A percentile compares a stretch with the other conserved stretches of the same genome.
Conservation (phyloP, 2,329 filamentous ascomycete genomes). For the Colletotrichum sp. region DNA sequence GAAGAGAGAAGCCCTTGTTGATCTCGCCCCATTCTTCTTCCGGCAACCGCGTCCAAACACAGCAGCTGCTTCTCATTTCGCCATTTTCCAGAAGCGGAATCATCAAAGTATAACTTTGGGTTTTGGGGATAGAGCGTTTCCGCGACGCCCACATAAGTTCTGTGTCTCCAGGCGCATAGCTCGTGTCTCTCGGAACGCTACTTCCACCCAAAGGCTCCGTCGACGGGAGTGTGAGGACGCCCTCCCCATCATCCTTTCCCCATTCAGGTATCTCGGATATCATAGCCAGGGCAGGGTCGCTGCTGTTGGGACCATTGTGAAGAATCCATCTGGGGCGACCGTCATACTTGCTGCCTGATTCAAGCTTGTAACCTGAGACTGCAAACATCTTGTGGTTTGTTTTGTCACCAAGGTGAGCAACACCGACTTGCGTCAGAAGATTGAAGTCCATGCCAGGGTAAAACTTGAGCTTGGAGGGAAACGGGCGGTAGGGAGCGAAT, state of each 20-base stretch:
- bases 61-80: background rate
- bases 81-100: background rate
- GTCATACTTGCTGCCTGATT: background rate
- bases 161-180: background rate
- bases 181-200: background rate
- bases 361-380: background rate
- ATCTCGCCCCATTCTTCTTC: background rate
- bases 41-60: background rate
- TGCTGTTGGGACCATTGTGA: background rate
- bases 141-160: background rate
- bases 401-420: background rate
- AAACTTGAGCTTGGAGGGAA: background rate
- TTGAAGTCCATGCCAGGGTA: background rate
- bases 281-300: background rate
- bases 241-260: background rate
- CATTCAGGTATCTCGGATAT: background rate
- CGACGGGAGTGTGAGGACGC: background rate
- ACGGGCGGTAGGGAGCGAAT: background rate
- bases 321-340: background rate
- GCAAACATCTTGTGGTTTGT: background rate
- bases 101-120: background rate
- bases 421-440: background rate
- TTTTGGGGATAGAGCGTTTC: background rate
- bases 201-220: background rate
- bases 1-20: background rate